phyloP scores from a whole-genome alignment of 306 rosid species.

The Cercis canadensis region DNA sequence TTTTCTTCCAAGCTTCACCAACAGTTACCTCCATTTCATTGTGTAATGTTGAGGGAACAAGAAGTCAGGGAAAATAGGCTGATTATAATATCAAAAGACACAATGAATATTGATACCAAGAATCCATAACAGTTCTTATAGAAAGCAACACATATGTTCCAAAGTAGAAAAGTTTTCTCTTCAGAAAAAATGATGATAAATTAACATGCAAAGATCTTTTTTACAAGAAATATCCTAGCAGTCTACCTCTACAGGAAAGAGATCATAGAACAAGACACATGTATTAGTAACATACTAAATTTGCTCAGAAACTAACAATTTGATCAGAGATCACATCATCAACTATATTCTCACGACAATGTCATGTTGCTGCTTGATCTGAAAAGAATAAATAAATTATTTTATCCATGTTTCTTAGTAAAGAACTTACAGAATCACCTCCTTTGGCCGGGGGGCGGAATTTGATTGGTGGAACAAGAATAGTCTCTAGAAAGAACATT shows the following conservation, averaged over 20 bases:
- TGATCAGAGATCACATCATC: not conserved
- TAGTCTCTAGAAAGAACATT: slow-evolving; percentile 83
- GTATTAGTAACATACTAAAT: not conserved
- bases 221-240: not conserved
- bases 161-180: not conserved
- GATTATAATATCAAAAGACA: not conserved
- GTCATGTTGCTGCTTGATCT: not conserved
- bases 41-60: not conserved
- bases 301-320: slow-evolving; percentile 12
- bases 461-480: slow-evolving; percentile 90
- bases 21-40: not conserved
- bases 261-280: not conserved
- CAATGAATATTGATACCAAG: not conserved
- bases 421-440: slow-evolving; percentile 75
- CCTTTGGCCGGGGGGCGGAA: slow-evolving; percentile 90
- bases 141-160: not conserved
- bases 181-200: slow-evolving; percentile 4
- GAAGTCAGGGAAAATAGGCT: not conserved
- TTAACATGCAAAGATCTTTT: slow-evolving; percentile 1
- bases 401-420: slow-evolving; percentile 6
- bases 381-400: not conserved
- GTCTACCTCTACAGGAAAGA: slow-evolving; percentile 1
- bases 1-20: slow-evolving; percentile 11
- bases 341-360: not conserved
- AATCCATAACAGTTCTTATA: slow-evolving; percentile 4